phyloP scores from a whole-genome alignment of 202 grass and related monocot genomes.

The Zizania palustris region DNA sequence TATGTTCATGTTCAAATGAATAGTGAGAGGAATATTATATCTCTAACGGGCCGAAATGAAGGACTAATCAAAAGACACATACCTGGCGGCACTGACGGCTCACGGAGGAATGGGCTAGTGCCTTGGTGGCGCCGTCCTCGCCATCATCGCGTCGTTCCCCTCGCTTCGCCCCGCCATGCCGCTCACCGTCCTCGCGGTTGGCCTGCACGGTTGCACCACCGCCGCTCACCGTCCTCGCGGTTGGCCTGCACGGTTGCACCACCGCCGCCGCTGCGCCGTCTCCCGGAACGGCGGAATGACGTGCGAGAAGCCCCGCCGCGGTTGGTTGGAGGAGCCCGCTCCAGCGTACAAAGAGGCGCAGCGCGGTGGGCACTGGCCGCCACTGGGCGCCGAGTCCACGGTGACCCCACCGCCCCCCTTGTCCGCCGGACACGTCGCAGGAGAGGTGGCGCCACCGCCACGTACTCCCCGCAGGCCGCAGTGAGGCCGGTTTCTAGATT shows the following conservation, averaged over 20 bases:
- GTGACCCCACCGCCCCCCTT: slow-evolving; percentile 31
- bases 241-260: not conserved
- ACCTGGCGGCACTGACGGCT: slow-evolving; percentile 80
- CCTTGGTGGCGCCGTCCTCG: slow-evolving; percentile 51
- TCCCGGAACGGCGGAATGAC: slow-evolving; percentile 3
- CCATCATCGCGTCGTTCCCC: slow-evolving; percentile 39
- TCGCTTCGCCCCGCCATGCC: slow-evolving; percentile 52
- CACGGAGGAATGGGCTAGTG: slow-evolving; percentile 84
- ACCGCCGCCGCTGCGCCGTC: not conserved
- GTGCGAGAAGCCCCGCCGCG: not conserved
- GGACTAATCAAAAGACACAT: not conserved
- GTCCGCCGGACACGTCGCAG: slow-evolving; percentile 43
- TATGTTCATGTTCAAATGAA: no score
- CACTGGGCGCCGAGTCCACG: slow-evolving; percentile 40
- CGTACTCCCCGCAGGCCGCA: slow-evolving; percentile 27
- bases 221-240: slow-evolving; percentile 36
- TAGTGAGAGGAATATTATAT: no score
- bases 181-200: slow-evolving; percentile 33
- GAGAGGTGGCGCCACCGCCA: slow-evolving; percentile 50
- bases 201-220: slow-evolving; percentile 1
- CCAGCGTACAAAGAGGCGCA: not conserved
- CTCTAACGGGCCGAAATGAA: slow-evolving; percentile 1
- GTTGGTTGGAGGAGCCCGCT: slow-evolving; percentile 10
- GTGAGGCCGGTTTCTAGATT: slow-evolving; percentile 48
- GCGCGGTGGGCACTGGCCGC: slow-evolving; percentile 45